Evolutionary conservation across 768 basidiomycete genomes (phyloP).

Genomic region (Dentipellis sp.): DNA sequence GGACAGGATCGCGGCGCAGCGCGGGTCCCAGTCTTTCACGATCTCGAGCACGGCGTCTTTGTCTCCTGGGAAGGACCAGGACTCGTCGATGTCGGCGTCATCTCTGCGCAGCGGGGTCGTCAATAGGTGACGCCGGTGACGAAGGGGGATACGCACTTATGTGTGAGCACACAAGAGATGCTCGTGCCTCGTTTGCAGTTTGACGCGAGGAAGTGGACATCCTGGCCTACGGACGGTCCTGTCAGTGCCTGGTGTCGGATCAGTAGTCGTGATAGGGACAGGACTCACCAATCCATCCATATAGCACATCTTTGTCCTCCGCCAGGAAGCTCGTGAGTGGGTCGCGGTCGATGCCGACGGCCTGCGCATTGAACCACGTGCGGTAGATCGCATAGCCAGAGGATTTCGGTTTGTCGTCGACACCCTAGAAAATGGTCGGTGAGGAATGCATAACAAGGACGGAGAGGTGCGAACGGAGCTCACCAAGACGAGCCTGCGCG

Average conservation of each 20-base stretch:
- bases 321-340: conserved; percentile 13
- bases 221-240: conserved; percentile 2
- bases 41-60: conserved; percentile 17
- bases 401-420: conserved; percentile 16
- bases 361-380: conserved; percentile 17
- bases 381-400: conserved; percentile 20
- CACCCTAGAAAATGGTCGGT: conserved; percentile 9
- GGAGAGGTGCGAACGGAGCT: conserved; percentile 1
- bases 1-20: conserved; percentile 16
- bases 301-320: conserved; percentile 9
- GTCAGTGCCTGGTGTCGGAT: neutral
- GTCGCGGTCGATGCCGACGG: conserved; percentile 14
- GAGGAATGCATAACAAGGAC: neutral
- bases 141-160: conserved; percentile 5
- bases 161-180: conserved; percentile 18
- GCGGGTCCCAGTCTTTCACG: conserved; percentile 19
- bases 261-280: neutral
- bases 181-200: conserved; percentile 12
- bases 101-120: conserved; percentile 8
- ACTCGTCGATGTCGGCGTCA: conserved; percentile 14
- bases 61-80: conserved; percentile 16
- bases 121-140: neutral
- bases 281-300: conserved; percentile 15
- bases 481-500: conserved; percentile 14
- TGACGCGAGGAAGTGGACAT: conserved; percentile 15